Percentiles rank a stretch among this genome's conserved stretches.
phyloP scores from a whole-genome alignment of 164 flowering plant genomes.

The Chimonanthus praecox region DNA sequence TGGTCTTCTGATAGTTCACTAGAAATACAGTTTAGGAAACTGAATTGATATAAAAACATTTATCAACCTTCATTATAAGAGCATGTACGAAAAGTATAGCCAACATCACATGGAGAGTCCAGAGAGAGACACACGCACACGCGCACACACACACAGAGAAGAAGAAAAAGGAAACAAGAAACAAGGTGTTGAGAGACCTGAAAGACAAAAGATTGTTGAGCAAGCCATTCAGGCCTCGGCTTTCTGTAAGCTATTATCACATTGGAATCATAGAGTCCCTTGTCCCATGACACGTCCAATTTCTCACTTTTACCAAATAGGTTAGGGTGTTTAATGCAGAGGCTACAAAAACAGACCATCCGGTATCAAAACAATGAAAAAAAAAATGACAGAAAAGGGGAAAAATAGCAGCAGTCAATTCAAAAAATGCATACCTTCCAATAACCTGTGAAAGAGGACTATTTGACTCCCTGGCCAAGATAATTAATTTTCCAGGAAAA shows the following conservation, averaged over 20 bases:
- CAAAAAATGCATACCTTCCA: slow-evolving; percentile 48
- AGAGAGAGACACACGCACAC: background rate
- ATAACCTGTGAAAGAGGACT: slow-evolving; percentile 69
- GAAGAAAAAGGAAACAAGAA: background rate
- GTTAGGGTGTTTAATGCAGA: slow-evolving; percentile 85
- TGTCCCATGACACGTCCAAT: slow-evolving; percentile 84
- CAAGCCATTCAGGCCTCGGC: slow-evolving; percentile 80
- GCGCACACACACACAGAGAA: no score
- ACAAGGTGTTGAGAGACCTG: slow-evolving; percentile 48
- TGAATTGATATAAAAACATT: background rate
- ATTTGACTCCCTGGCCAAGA: slow-evolving; percentile 34
- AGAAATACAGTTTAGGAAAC: background rate
- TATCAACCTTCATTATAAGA: background rate
- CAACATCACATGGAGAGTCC: background rate
- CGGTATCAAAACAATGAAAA: background rate
- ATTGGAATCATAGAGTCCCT: slow-evolving; percentile 85
- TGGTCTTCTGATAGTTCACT: slow-evolving; percentile 3
- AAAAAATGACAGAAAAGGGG: background rate
- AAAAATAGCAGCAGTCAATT: background rate
- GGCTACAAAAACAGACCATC: slow-evolving; percentile 31
- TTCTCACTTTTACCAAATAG: slow-evolving; percentile 94
- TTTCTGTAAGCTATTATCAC: slow-evolving; percentile 64
- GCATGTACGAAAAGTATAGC: background rate
- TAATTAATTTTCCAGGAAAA: background rate
- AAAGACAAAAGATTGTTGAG: slow-evolving; percentile 69